Percentiles rank a stretch among this genome's conserved stretches.
Evolutionary conservation across 225 moss, liverwort and hornwort genomes (phyloP).

Genomic region (Asterella californica): DNA sequence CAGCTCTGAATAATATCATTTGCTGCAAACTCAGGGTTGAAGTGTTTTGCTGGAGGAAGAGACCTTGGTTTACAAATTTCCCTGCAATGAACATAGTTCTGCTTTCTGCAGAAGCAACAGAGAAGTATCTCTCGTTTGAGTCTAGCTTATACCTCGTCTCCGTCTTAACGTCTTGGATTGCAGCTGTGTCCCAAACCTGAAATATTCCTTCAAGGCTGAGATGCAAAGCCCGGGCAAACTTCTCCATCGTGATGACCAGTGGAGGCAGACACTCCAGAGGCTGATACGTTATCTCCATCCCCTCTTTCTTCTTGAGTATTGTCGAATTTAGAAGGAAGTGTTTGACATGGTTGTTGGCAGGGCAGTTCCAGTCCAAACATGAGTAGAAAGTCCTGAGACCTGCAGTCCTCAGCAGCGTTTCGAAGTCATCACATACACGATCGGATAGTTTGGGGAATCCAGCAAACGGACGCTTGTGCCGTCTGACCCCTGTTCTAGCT

Average conservation of each 20-base stretch:
- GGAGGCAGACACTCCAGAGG: not conserved
- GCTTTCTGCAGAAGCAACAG: not conserved
- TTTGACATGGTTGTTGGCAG: not conserved
- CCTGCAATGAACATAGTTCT: not conserved
- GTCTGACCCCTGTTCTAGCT: not conserved
- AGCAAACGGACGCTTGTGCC: not conserved
- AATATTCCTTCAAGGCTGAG: conserved; percentile 3
- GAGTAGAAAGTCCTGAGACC: not conserved
- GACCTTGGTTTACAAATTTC: not conserved
- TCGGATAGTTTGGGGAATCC: not conserved
- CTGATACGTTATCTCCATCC: not conserved
- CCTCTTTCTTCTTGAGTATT: not conserved
- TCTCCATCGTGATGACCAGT: not conserved
- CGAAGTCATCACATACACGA: not conserved
- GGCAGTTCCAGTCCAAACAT: not conserved
- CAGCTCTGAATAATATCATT: not conserved
- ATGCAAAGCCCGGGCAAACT: not conserved
- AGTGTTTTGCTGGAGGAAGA: not conserved
- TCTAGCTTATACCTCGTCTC: not conserved
- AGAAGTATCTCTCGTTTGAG: not conserved
- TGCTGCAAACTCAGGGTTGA: not conserved
- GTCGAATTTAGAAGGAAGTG: not conserved
- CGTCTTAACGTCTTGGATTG: not conserved
- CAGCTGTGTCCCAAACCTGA: not conserved
- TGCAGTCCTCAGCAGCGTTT: not conserved